Percentiles rank a stretch among this genome's conserved stretches.
Conservation (phyloP, 768 basidiomycete genomes). For the Tricholoma hemisulphureum region DNA sequence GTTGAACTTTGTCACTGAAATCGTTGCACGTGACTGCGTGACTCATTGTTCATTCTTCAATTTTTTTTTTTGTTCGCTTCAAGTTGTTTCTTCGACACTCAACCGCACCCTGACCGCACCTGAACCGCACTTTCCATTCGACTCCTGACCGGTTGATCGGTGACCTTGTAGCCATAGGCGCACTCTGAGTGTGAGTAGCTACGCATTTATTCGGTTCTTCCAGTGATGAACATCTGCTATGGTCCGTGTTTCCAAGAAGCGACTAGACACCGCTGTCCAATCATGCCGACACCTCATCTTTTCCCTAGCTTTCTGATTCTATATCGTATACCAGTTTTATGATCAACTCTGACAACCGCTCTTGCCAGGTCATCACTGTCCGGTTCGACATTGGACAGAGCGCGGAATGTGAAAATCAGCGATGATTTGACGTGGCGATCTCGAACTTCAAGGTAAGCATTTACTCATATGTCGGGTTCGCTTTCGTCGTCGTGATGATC, state of each 20-base stretch:
- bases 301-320: conserved; percentile 3
- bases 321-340: background rate
- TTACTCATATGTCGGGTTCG: background rate
- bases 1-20: too few relatives aligned
- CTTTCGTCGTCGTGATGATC: conserved; percentile 33
- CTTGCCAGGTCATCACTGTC: background rate
- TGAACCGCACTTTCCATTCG: too few relatives aligned
- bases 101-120: too few relatives aligned
- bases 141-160: too few relatives aligned
- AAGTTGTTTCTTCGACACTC: too few relatives aligned
- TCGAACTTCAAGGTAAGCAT: background rate
- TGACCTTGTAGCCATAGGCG: too few relatives aligned
- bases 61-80: too few relatives aligned
- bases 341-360: background rate
- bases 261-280: conserved; percentile 86
- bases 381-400: background rate
- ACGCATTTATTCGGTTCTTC: conserved; percentile 16
- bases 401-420: background rate
- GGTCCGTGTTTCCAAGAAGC: conserved; percentile 98
- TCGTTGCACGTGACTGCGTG: too few relatives aligned
- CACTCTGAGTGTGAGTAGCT: conserved; percentile 1
- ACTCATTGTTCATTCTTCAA: too few relatives aligned
- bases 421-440: background rate
- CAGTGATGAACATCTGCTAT: conserved; percentile 76
- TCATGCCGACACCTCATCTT: conserved; percentile 60